Conservation (phyloP, 345 rosid species). For the Gynandropsis gynandra region DNA sequence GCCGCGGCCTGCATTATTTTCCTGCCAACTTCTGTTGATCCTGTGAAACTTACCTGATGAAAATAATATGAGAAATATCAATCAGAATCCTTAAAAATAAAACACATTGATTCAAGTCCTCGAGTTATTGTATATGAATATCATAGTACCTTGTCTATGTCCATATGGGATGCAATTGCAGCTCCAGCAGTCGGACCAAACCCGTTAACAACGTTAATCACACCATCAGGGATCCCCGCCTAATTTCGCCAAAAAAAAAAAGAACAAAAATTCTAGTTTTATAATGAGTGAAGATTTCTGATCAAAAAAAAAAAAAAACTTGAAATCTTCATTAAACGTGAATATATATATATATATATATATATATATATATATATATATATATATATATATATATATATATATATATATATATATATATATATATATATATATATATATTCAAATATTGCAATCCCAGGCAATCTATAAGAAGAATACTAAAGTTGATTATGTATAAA, state of each 20-base stretch:
- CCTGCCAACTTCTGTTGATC: slow-evolving; percentile 75
- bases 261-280: too few species aligned
- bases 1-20: slow-evolving; percentile 72
- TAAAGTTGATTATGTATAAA: too few species aligned
- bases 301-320: too few species aligned
- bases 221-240: slow-evolving; percentile 90
- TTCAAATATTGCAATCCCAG: too few species aligned
- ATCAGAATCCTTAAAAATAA: not conserved
- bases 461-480: too few species aligned
- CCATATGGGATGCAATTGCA: slow-evolving; percentile 73
- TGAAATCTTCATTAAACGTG: too few species aligned
- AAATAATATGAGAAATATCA: not conserved
- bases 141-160: slow-evolving; percentile 62
- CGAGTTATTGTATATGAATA: not conserved
- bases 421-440: too few species aligned
- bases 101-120: not conserved
- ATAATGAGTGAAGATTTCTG: too few species aligned
- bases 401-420: too few species aligned
- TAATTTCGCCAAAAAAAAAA: slow-evolving; percentile 8
- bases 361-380: too few species aligned
- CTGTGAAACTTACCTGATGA: slow-evolving; percentile 69
- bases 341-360: too few species aligned
- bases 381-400: too few species aligned
- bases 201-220: slow-evolving; percentile 70
- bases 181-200: slow-evolving; percentile 76